Conservation (phyloP, 1,139 yeast species). For the Zygosaccharomyces pseudobailii region DNA sequence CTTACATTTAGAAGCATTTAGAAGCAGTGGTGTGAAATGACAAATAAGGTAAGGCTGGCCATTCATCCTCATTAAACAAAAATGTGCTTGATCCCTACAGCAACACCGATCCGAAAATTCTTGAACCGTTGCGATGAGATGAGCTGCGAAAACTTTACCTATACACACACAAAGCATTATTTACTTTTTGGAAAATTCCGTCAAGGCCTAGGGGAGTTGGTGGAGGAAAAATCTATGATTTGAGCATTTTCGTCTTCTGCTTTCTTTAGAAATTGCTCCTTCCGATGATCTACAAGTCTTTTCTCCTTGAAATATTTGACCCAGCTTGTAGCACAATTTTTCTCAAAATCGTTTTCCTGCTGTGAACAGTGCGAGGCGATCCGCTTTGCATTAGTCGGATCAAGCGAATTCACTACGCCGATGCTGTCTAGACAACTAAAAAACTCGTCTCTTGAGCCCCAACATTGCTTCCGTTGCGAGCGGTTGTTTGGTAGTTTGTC, state of each 20-base stretch:
- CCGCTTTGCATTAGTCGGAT: slow-evolving; percentile 32
- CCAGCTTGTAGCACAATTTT: slow-evolving; percentile 63
- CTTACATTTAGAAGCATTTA: background rate
- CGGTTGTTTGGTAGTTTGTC: slow-evolving; percentile 38
- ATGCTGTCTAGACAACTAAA: slow-evolving; percentile 55
- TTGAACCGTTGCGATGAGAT: background rate
- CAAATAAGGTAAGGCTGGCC: background rate
- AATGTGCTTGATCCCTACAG: background rate
- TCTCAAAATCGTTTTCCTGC: slow-evolving; percentile 44
- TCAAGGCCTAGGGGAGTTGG: slow-evolving; percentile 1
- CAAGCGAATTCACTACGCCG: slow-evolving; percentile 47
- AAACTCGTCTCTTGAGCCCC: slow-evolving; percentile 61
- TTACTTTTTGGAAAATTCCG: background rate
- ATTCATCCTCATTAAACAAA: background rate
- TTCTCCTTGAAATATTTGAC: slow-evolving; percentile 64
- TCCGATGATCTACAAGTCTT: slow-evolving; percentile 53
- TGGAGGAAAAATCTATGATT: slow-evolving; percentile 41
- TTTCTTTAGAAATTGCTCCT: slow-evolving; percentile 47
- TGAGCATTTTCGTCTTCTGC: slow-evolving; percentile 50
- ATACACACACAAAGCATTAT: slow-evolving; percentile 1
- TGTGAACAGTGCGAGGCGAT: slow-evolving; percentile 41
- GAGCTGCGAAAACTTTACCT: background rate
- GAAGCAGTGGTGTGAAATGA: background rate
- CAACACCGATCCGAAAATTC: background rate
- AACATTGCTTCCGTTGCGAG: slow-evolving; percentile 52